Evolutionary conservation across 805 yeast genomes (phyloP), one percentile per base, ranked within the genome.

Genomic region (Tetrapisispora pingtungensis): DNA sequence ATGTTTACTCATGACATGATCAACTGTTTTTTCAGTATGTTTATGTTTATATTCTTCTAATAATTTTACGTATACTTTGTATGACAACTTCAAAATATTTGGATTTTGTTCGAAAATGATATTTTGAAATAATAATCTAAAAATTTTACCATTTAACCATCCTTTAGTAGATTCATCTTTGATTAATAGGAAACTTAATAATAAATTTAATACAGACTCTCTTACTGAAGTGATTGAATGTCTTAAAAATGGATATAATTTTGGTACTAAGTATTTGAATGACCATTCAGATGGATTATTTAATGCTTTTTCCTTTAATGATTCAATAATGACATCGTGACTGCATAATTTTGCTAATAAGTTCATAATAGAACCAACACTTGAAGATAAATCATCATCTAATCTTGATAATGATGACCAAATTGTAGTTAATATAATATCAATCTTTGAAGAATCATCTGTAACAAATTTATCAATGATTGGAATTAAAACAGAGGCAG

Each of bases 331-430:
- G 56, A 80, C 80, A 2, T 78, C 74, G 62, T 82, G 89, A 7
- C 88, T 76, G 60, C 97, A 93, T 41, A 93, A 69, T 53, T 83
- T 85, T 2, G 96, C 89, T 44, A 93, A 70, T 19, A 93, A 67
- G 62, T 93, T 96, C 96, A 93, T 89, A 1, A 93, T 93, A 2
- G 95, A 84, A 32, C 97, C 97, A 36, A 93, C 87, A 4, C 96
- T 83, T 0, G 97, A 95, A 12, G 95, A 84, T 40, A 93, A 70
- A 62, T 93, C 99, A 61, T 93, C 98, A 53, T 84, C 80, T 46
- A 90, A 69, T 55, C 83, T 84, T 2, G 88, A 78, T 27, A 93
- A 67, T 43, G 94, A 85, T 42, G 78, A 81, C 98, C 98, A 93
- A n/a, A 93, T 80, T 2, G 88, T 93, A 12, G 75, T 72, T 22